phyloP scores from a whole-genome alignment of 2,329 filamentous ascomycete genomes.

The Colletotrichum cordylinicola region DNA sequence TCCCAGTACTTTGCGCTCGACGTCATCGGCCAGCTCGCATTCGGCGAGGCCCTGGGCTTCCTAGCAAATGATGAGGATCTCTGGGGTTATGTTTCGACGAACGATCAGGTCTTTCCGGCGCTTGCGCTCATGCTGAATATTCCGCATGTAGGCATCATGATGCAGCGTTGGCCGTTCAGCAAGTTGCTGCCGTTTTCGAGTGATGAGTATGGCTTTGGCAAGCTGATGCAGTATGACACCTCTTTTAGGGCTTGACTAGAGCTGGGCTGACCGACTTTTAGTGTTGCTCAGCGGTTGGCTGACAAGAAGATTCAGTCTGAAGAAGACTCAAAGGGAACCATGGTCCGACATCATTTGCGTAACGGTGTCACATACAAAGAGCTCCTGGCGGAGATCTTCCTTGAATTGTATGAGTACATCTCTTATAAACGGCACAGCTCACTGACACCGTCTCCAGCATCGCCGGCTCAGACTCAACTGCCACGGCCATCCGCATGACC shows the following conservation, averaged over 20 bases:
- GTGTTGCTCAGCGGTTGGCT: slow-evolving; percentile 30
- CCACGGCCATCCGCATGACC: slow-evolving; percentile 46
- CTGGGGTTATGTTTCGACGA: slow-evolving; percentile 24
- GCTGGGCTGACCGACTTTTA: neutral
- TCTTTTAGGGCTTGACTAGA: no score
- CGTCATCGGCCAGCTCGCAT: slow-evolving; percentile 29
- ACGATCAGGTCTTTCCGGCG: slow-evolving; percentile 10
- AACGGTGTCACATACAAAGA: slow-evolving; percentile 31
- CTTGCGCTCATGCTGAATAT: slow-evolving; percentile 27
- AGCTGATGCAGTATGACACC: slow-evolving; percentile 25
- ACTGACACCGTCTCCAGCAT: slow-evolving; percentile 15
- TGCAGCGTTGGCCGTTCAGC: slow-evolving; percentile 25
- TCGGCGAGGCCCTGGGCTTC: slow-evolving; percentile 31
- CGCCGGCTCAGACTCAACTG: slow-evolving; percentile 41
- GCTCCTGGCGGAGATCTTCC: slow-evolving; percentile 29
- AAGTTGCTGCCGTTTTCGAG: slow-evolving; percentile 27
- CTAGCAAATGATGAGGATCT: slow-evolving; percentile 28
- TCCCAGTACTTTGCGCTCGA: slow-evolving; percentile 28
- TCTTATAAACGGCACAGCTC: no score
- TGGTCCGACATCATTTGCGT: slow-evolving; percentile 32
- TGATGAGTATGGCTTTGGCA: slow-evolving; percentile 40
- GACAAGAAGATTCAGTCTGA: slow-evolving; percentile 28
- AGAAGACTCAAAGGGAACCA: slow-evolving; percentile 29
- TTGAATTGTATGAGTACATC: slow-evolving; percentile 3
- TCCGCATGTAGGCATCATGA: slow-evolving; percentile 25